A percentile compares a stretch with the other conserved stretches of the same genome.
These are phyloP conservation scores for Phlyctochytrium bullatum DNA, from an alignment of 192 early-diverging fungal genomes.

Conservation along the genomic window DNA sequence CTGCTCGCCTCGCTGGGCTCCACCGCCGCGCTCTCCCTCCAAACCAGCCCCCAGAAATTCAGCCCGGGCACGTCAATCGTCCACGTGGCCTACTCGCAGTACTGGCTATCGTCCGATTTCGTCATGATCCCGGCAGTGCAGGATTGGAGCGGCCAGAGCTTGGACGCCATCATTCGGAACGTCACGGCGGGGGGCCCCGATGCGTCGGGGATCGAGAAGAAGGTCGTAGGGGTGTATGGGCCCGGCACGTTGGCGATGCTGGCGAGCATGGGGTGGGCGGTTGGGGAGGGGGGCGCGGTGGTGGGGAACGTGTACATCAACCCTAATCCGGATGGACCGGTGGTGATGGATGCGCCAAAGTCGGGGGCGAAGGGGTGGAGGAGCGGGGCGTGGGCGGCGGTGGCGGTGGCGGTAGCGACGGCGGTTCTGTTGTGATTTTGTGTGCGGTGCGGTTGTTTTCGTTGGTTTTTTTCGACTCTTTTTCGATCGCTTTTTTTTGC, in stretches of 20 bases:
- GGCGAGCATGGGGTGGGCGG: conserved; percentile 29
- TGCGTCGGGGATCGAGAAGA: background rate
- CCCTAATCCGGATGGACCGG: background rate
- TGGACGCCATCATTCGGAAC: conserved; percentile 28
- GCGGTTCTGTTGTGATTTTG: too few species aligned
- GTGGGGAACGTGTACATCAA: background rate
- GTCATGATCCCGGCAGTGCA: conserved; percentile 37
- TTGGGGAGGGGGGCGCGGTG: background rate
- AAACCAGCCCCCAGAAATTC: conserved; percentile 3
- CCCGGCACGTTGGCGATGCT: conserved; percentile 19
- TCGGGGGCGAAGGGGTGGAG: too few species aligned
- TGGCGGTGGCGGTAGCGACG: too few species aligned
- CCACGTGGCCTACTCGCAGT: conserved; percentile 27
- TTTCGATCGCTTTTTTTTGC: too few species aligned
- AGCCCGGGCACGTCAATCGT: conserved; percentile 27
- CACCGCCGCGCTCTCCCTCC: background rate
- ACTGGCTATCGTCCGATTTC: conserved; percentile 32
- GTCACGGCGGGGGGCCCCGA: conserved; percentile 15
- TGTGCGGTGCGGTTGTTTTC: too few species aligned
- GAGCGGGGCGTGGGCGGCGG: too few species aligned
- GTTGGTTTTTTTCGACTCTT: too few species aligned
- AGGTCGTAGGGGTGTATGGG: conserved; percentile 22
- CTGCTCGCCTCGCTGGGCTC: background rate
- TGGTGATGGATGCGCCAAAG: background rate
- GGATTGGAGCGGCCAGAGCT: conserved; percentile 9